Conservation (phyloP, 2,329 filamentous ascomycete species). For the Neonectria ditissima region DNA sequence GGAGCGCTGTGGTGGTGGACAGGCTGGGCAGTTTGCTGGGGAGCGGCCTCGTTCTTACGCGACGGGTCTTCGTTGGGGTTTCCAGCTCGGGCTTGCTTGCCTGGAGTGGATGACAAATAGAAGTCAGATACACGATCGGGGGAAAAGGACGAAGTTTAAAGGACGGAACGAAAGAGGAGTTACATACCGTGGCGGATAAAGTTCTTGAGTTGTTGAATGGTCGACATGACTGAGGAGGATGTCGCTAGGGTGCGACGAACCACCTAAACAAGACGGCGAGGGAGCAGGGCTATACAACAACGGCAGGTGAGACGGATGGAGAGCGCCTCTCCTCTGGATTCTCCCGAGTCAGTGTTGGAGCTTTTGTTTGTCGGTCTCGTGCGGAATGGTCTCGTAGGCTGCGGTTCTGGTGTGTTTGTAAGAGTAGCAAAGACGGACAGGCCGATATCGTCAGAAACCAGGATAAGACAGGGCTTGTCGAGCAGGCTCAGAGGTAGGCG, state of each 20-base stretch:
- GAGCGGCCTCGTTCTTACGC: constrained; percentile 64
- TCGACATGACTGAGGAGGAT: constrained; percentile 63
- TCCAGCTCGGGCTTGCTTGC: constrained; percentile 87
- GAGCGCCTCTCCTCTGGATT: constrained; percentile 12
- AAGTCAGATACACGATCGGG: neutral
- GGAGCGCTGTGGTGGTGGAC: constrained; percentile 22
- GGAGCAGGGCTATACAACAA: constrained; percentile 23
- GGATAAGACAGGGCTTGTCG: constrained; percentile 15
- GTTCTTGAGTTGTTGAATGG: constrained; percentile 96
- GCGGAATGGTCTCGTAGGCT: constrained; percentile 1
- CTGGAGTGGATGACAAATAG: constrained; percentile 51
- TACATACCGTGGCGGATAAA: constrained; percentile 89
- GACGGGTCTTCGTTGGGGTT: constrained; percentile 62
- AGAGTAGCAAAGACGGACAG: constrained; percentile 12
- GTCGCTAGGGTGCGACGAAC: constrained; percentile 45
- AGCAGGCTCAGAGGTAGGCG: constrained; percentile 7
- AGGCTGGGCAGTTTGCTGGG: constrained; percentile 67
- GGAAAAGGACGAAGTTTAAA: constrained; percentile 3
- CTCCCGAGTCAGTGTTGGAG: neutral
- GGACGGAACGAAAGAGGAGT: constrained; percentile 5
- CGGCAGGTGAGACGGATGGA: constrained; percentile 12
- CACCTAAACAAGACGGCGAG: constrained; percentile 28
- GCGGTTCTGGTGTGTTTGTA: constrained; percentile 10
- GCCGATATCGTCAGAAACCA: constrained; percentile 19
- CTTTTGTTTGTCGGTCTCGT: neutral